Evolutionary conservation across 306 rosid species (phyloP), one percentile per base, ranked within the genome.

Genomic region (Morella rubra): DNA sequence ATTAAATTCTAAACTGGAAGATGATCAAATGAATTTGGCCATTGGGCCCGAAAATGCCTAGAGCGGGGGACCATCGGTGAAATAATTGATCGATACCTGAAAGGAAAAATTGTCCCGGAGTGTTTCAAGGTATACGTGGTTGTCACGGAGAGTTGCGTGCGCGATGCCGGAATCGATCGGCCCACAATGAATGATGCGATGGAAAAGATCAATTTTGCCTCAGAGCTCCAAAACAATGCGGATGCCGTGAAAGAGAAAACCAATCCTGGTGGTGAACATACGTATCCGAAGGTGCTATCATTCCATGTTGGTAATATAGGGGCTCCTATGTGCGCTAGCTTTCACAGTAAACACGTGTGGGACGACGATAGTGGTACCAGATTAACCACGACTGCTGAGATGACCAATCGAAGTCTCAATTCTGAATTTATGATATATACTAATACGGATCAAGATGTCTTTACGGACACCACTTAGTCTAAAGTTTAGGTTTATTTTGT

Each of bases 171-270:
- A 5, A 65, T 67, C 0, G 75, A 77, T n/a, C 72, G 96, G 62
- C 93, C 89, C 0, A 81, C 90, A 0, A 90, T 93, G 98, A 89
- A 86, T 58, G 94, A 93, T 45, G 84, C 90, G 50, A 83, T 86
- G 72, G 76, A 84, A 87, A 81, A 79, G 19, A 68, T 89, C 32
- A 91, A 84, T 76, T 85, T 85, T 52, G 92, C 91, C 4, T 22
- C 85, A 73, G 86, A 91, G 72, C 54, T 86, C 7, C 91, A 91
- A 20, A 85, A 88, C 85, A 78, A 77, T n/a, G 82, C 83, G 4
- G 88, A 84, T 5, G 7, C 41, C 15, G 41, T 0, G 7, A 59
- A 20, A 15, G 65, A 59, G 44, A 1, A 3, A 64, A 7, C 8
- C 47, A 64, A 18, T 5, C 19, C 13, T 0, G 7, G n/a, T 10